Conservation (phyloP, 2,329 filamentous ascomycete genomes). For the Aspergillus sp. region DNA sequence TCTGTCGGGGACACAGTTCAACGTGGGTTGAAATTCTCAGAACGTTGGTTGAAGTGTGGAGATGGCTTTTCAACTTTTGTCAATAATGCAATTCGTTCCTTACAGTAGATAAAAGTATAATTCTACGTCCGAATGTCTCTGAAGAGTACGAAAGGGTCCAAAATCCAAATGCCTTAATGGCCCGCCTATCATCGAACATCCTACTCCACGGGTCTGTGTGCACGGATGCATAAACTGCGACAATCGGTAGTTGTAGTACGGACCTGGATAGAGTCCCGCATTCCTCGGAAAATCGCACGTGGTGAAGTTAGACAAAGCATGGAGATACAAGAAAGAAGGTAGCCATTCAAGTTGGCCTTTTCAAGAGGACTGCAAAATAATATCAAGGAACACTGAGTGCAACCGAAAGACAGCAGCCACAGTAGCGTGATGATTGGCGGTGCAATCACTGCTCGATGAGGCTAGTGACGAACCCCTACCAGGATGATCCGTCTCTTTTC, state of each 20-base stretch:
- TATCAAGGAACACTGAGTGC: background rate
- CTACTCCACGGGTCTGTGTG: background rate
- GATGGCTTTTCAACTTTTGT: background rate
- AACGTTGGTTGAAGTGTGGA: too few relatives aligned
- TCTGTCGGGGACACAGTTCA: too few relatives aligned
- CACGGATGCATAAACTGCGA: background rate
- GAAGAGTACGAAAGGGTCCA: background rate
- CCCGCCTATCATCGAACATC: background rate
- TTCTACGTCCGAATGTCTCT: background rate
- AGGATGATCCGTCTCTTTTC: background rate
- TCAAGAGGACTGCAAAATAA: background rate
- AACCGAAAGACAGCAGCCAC: background rate
- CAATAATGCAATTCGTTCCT: too few relatives aligned
- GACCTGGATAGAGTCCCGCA: background rate
- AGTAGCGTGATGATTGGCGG: conserved; percentile 1
- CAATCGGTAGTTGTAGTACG: background rate
- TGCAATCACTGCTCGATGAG: background rate
- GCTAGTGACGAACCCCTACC: conserved; percentile 10
- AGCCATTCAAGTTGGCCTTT: background rate
- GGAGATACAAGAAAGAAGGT: background rate
- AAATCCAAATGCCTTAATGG: background rate
- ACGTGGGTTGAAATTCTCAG: too few relatives aligned
- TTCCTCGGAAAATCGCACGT: conserved; percentile 1
- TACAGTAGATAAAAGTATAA: background rate
- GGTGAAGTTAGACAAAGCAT: background rate